A percentile compares a stretch with the other conserved stretches of the same genome.
phyloP scores from a whole-genome alignment of 2,329 filamentous ascomycete genomes.

The Ceratocystis ficicola region DNA sequence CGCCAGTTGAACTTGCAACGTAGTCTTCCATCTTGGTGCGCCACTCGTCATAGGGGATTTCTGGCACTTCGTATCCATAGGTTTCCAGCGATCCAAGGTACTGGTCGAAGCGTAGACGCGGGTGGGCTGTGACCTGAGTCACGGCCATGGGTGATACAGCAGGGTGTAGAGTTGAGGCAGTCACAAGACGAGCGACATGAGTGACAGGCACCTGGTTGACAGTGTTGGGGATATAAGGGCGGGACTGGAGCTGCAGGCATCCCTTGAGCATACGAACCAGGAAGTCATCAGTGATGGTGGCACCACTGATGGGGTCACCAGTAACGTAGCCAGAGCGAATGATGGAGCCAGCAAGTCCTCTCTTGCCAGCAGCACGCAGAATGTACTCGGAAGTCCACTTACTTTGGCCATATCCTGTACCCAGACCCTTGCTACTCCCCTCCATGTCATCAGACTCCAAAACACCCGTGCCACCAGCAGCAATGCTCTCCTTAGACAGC shows the following conservation, averaged over 20 bases:
- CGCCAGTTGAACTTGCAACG: conserved; percentile 26
- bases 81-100: conserved; percentile 58
- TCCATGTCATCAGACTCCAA: conserved; percentile 65
- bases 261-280: conserved; percentile 77
- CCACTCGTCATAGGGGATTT: conserved; percentile 59
- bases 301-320: conserved; percentile 58
- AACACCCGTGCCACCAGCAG: conserved; percentile 51
- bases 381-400: conserved; percentile 72
- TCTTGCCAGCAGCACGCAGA: conserved; percentile 62
- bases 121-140: conserved; percentile 67
- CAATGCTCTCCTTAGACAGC: conserved; percentile 51
- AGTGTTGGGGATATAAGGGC: conserved; percentile 71
- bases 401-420: conserved; percentile 79
- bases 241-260: conserved; percentile 62
- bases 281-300: conserved; percentile 78
- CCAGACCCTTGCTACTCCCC: conserved; percentile 63
- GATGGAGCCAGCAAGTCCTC: conserved; percentile 63
- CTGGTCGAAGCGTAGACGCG: conserved; percentile 63
- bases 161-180: conserved; percentile 58
- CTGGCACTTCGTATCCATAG: conserved; percentile 60
- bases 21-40: conserved; percentile 36
- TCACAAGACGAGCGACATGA: conserved; percentile 69
- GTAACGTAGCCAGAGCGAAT: conserved; percentile 77
- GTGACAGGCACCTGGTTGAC: conserved; percentile 82
- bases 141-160: conserved; percentile 38